Evolutionary conservation across 2,329 filamentous ascomycete genomes (phyloP).

Genomic region (Hysterium pulicare): DNA sequence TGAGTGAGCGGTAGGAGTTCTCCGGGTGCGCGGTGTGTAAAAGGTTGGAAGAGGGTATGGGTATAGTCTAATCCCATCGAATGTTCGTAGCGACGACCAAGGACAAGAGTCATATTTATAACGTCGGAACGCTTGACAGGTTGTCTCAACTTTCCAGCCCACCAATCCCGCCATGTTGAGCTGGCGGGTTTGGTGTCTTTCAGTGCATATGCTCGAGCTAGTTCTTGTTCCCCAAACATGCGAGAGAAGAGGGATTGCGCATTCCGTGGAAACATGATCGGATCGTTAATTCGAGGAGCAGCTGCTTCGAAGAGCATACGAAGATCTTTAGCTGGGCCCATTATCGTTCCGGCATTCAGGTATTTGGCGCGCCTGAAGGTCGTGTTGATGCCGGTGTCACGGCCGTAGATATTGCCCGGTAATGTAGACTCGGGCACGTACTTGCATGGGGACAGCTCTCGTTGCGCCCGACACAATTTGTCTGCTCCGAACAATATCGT

Average conservation of each 20-base stretch:
- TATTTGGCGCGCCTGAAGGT: constrained; percentile 37
- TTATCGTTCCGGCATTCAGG: constrained; percentile 48
- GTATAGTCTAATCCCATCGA: constrained; percentile 53
- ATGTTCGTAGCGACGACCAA: constrained; percentile 46
- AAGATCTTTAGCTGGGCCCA: constrained; percentile 51
- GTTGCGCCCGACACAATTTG: constrained; percentile 50
- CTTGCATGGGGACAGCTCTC: constrained; percentile 46
- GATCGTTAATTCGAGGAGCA: constrained; percentile 33
- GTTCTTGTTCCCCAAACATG: constrained; percentile 55
- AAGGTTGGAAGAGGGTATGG: constrained; percentile 45
- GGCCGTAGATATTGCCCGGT: constrained; percentile 48
- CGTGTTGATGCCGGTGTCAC: constrained; percentile 36
- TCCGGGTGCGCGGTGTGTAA: constrained; percentile 21
- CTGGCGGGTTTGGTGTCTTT: constrained; percentile 25
- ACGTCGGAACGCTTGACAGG: constrained; percentile 10
- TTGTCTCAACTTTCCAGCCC: constrained; percentile 36
- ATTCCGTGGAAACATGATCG: constrained; percentile 25
- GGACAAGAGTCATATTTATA: constrained; percentile 23
- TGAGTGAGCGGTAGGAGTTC: constrained; percentile 27
- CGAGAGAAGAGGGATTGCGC: constrained; percentile 48
- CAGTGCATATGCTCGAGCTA: constrained; percentile 43
- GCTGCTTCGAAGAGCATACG: constrained; percentile 45
- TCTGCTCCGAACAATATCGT: constrained; percentile 55
- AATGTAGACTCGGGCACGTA: constrained; percentile 52
- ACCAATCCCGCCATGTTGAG: constrained; percentile 35